Base-by-base conservation (phyloP, 163 green algal species). In the Scenedesmus sp. region DNA sequence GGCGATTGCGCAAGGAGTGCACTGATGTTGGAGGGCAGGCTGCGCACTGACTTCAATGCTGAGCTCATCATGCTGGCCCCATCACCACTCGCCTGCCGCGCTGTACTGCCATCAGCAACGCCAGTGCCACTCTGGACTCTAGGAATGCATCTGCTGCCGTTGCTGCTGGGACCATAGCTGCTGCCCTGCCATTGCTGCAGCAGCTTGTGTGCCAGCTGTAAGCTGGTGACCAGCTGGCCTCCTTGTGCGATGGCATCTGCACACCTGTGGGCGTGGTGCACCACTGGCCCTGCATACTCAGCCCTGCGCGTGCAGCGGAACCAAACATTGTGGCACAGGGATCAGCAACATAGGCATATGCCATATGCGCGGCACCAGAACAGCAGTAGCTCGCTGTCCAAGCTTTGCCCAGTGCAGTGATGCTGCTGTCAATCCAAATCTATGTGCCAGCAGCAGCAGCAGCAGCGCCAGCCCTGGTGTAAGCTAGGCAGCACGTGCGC, bases 201-300 rank as follows among this genome's bases (percentile, higher is more conserved):
- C 56, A 87, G 52, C 23, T 16, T 52, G 20, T 87, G 52, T 1
- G 82, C 23, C 23, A 79, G 23, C 70, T 79, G 23, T 23, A 79
- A 20, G 70, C 4, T 46, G 46, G 70, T 79, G 70, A 86, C 8
- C 12, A 93, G 26, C 84, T 93, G 90, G 3, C 90, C 90, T 13
- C 90, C 90, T 57, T 93, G 90, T n/a, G 90, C 90, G 46, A 46
- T 87, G n/a, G 82, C 87, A 26, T 94, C 91, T 62, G 90, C 90
- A 77, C 70, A 94, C 10, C 87, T 62, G 34, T 83, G 87, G 52
- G 91, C 90, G 90, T 94, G 92, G 90, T 95, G 95, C 89, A 95
- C 92, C 52, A 13, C 20, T 5, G 9, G 15, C 56, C 93, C 70
- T 15, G 70, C 70, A 52, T 79, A 79, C 70, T 79, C 70, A 79